Evolutionary conservation across 176 grass and related monocot species (phyloP), one percentile per base, ranked within the genome.

Genomic region (Echinochloa phyllopogon): DNA sequence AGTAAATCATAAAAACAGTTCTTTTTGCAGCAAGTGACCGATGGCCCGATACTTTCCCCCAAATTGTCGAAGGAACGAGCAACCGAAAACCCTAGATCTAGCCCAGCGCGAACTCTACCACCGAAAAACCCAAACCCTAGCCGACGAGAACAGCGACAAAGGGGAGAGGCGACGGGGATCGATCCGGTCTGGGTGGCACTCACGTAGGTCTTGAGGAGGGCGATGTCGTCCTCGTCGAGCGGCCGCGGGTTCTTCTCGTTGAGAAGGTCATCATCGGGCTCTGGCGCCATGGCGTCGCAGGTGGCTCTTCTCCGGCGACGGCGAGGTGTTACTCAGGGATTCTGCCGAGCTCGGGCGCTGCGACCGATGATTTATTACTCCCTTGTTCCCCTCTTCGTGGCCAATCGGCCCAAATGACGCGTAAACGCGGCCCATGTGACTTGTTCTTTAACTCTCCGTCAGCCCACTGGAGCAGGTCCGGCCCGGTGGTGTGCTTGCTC

Each of bases 211-310:
- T 96, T 96, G 66, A 96, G 88, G 44, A 89, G 90, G 0, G 95
- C 95, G 82, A 98, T 98, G 73, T 98, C 92, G 29, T 98, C 92
- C 49, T 98, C 95, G 73, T 98, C 95, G 5, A 91, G 89, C 20
- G 92, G 92, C 1, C 69, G 76, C 11, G 89, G 89, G 66, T 87
- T 94, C 89, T 94, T 94, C 87, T 94, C 93, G 85, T 87, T 91
- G 65, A 90, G 80, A 36, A 91, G 69, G 47, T 98, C 93, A 27
- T 93, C 91, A 23, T 95, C 93, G 44, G 79, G 86, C 48, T 93
- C 89, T 13, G 87, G 93, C 20, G 91, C 91, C 95, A 98, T 98
- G 78, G 71, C 65, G n/a, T 60, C 57, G 9, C 0, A 24, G n/a
- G n/a, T 10, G 57, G n/a, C 57, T 60, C n/a, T 60, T 60, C 57